Percentiles rank a stretch among this genome's conserved stretches.
These are phyloP conservation scores for Pseudopithomyces chartarum DNA, from an alignment of 2,329 filamentous ascomycete genomes.

Conservation along the genomic window DNA sequence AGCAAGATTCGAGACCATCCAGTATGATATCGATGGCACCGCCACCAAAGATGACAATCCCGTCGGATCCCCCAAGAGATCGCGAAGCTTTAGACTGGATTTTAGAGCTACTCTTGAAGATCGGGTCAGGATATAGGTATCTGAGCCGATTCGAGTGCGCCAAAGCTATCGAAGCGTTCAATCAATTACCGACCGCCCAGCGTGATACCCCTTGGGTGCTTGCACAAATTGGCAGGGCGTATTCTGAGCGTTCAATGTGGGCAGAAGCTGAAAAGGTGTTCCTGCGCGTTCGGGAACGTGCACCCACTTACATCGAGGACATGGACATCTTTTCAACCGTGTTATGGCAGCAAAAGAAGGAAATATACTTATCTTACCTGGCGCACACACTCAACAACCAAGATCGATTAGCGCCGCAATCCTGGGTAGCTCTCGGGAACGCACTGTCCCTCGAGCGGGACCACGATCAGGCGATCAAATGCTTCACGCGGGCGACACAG, in stretches of 20 bases:
- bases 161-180: conserved; percentile 76
- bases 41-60: conserved; percentile 43
- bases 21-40: conserved; percentile 38
- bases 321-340: conserved; percentile 99
- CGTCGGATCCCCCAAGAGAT: conserved; percentile 66
- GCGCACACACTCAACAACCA: conserved; percentile 88
- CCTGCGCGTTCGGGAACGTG: conserved; percentile 74
- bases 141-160: conserved; percentile 79
- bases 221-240: conserved; percentile 84
- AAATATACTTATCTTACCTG: conserved; percentile 88
- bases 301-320: conserved; percentile 83
- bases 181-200: conserved; percentile 72
- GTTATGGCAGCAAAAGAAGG: conserved; percentile 96
- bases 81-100: conserved; percentile 78
- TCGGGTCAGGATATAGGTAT: conserved; percentile 79
- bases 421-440: conserved; percentile 95
- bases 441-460: conserved; percentile 91
- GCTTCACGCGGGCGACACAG: conserved; percentile 93
- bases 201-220: conserved; percentile 93
- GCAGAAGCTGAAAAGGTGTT: conserved; percentile 87
- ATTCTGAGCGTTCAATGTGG: conserved; percentile 90
- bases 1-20: conserved; percentile 56
- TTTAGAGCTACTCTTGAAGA: conserved; percentile 78
- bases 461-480: conserved; percentile 90
- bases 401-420: conserved; percentile 87